phyloP scores from a whole-genome alignment of 768 basidiomycete genomes.

The Podaxis mareebaensis region DNA sequence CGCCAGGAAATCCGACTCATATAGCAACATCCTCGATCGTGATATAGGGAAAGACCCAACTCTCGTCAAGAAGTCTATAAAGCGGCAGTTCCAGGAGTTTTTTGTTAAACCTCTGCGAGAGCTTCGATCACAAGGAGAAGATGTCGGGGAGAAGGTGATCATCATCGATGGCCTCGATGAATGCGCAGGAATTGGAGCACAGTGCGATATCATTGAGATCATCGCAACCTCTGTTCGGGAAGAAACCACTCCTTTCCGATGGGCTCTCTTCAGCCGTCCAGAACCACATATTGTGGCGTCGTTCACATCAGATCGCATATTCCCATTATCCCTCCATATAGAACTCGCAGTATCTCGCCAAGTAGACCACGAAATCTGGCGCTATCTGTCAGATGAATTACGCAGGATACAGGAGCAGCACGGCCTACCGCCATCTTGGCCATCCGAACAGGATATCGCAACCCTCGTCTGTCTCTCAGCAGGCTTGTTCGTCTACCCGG shows the following conservation, averaged over 20 bases:
- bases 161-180: no score
- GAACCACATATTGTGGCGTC: constrained; percentile 22
- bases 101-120: no score
- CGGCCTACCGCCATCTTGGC: not conserved
- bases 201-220: not conserved
- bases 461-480: not conserved
- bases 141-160: no score
- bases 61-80: no score
- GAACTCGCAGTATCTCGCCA: not conserved
- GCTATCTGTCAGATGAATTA: not conserved
- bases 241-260: constrained; percentile 19
- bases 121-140: no score
- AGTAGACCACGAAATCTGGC: not conserved
- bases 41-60: no score
- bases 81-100: no score
- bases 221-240: not conserved
- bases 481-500: not conserved
- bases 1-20: no score
- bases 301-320: constrained; percentile 3
- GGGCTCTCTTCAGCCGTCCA: constrained; percentile 28
- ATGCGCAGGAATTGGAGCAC: no score
- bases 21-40: no score
- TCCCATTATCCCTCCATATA: not conserved
- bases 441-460: not conserved
- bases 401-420: not conserved